phyloP scores from a whole-genome alignment of 345 rosid species.

The Atalantia buxifolia region DNA sequence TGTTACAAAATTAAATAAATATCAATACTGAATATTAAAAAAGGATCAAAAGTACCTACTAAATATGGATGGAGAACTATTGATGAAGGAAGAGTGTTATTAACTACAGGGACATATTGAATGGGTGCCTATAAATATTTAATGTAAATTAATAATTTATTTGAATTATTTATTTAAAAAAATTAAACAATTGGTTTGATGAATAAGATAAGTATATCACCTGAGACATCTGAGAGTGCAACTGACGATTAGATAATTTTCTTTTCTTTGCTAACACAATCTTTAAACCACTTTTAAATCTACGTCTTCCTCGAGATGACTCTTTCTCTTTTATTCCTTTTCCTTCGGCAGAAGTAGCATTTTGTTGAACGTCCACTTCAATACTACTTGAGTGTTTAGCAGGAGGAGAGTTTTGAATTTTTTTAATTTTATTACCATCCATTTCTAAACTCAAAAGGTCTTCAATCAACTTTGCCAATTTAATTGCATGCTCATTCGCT shows the following conservation, averaged over 20 bases:
- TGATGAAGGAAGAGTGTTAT: too few species aligned
- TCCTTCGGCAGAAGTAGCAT: neutral
- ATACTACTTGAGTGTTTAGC: neutral
- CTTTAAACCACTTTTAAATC: neutral
- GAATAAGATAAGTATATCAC: neutral
- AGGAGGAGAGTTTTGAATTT: neutral
- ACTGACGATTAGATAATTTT: neutral
- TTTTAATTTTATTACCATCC: neutral
- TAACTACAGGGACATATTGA: too few species aligned
- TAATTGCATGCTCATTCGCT: neutral
- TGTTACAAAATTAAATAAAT: too few species aligned
- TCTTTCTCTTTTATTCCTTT: neutral
- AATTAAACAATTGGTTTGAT: neutral
- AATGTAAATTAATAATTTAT: too few species aligned
- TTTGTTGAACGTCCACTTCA: neutral
- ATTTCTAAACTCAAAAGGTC: neutral
- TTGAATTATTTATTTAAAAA: too few species aligned
- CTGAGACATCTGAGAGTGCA: neutral
- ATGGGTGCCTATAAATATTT: too few species aligned
- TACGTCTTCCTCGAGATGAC: neutral
- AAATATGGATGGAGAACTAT: too few species aligned
- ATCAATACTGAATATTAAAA: too few species aligned
- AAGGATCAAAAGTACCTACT: too few species aligned
- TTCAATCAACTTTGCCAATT: neutral
- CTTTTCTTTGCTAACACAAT: neutral